Conservation (phyloP, 2,329 filamentous ascomycete species). For the Sarocladium brachiariae region DNA sequence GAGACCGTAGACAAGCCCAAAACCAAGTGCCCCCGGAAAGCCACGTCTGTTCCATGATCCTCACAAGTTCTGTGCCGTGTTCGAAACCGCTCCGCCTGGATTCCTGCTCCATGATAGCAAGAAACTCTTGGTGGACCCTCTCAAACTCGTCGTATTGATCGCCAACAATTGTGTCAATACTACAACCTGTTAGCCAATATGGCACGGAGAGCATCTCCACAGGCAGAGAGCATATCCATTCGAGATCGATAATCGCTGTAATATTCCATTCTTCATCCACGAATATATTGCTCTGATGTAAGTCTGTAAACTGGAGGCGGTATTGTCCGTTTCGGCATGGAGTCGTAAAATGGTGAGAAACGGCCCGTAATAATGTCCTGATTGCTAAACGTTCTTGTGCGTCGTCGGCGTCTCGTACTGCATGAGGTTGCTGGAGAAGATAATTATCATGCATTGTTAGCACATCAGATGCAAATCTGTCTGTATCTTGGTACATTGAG, state of each 20-base stretch:
- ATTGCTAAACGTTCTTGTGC: constrained; percentile 4
- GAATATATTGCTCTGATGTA: constrained; percentile 25
- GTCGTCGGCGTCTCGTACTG: constrained; percentile 20
- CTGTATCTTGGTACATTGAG: constrained; percentile 22
- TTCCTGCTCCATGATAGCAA: constrained; percentile 15
- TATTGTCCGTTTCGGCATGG: constrained; percentile 18
- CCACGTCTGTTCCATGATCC: constrained; percentile 14
- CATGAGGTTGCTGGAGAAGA: constrained; percentile 18
- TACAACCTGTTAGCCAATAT: constrained; percentile 24
- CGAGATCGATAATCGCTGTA: constrained; percentile 24
- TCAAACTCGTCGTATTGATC: constrained; percentile 13
- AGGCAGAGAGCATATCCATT: constrained; percentile 24
- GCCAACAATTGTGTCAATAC: constrained; percentile 15
- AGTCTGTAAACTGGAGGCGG: constrained; percentile 22
- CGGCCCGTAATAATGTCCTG: constrained; percentile 17
- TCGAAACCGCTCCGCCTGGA: background rate
- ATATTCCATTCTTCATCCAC: constrained; percentile 27
- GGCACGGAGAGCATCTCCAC: constrained; percentile 22
- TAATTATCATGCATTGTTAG: constrained; percentile 20
- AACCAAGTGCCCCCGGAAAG: constrained; percentile 18
- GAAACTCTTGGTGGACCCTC: constrained; percentile 10
- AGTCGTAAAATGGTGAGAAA: constrained; percentile 21
- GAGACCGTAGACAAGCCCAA: constrained; percentile 15
- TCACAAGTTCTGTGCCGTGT: constrained; percentile 14
- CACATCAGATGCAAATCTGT: constrained; percentile 22